Evolutionary conservation across 352 stramenopile genomes (phyloP).

Genomic region (Thalassiosira livingstoniorum): DNA sequence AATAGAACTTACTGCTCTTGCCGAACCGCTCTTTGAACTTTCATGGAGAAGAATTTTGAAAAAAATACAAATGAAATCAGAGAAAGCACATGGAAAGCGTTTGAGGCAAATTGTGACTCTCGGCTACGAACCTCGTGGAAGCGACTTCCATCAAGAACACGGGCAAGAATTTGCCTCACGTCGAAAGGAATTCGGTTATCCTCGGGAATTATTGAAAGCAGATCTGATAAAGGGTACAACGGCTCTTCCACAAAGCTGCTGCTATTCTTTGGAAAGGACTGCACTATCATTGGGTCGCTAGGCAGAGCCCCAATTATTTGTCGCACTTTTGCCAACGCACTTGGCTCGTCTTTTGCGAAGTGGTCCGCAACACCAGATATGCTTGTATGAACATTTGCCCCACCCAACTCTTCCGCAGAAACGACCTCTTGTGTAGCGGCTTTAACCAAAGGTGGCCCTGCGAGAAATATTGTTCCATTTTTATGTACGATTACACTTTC

Average conservation of each 20-base stretch:
- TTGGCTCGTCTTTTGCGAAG: conserved; percentile 93
- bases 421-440: conserved; percentile 97
- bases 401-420: conserved; percentile 94
- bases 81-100: no score
- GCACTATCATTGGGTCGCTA: conserved; percentile 35
- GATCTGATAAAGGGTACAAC: conserved; percentile 91
- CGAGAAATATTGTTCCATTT: conserved; percentile 97
- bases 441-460: conserved; percentile 96
- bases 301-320: conserved; percentile 92
- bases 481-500: conserved; percentile 97
- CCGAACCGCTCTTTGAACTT: conserved; percentile 96
- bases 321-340: conserved; percentile 88
- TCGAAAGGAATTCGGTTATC: conserved; percentile 96
- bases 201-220: conserved; percentile 93
- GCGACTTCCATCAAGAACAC: conserved; percentile 94
- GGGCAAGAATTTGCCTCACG: conserved; percentile 94
- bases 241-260: conserved; percentile 90
- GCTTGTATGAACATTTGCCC: conserved; percentile 90
- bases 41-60: no score
- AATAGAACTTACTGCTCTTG: no score
- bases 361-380: conserved; percentile 96
- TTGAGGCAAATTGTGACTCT: conserved; percentile 30
- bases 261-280: conserved; percentile 43
- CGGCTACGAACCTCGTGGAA: conserved; percentile 97
- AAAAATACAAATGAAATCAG: no score